Evolutionary conservation across 2,329 filamentous ascomycete species (phyloP).

Genomic region (Neurospora sp.): DNA sequence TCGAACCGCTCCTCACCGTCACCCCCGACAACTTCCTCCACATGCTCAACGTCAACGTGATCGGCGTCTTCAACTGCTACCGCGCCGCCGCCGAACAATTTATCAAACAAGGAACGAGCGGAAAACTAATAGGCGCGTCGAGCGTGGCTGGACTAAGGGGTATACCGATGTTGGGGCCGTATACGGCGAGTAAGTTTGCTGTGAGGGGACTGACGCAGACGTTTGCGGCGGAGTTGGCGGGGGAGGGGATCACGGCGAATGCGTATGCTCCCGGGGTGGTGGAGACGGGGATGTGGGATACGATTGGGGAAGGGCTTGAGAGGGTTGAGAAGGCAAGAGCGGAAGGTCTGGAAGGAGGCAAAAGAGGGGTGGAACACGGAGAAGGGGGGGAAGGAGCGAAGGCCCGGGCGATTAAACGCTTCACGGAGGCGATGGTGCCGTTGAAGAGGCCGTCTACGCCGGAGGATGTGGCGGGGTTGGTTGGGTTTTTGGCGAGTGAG

Average conservation of each 20-base stretch:
- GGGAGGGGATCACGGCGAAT: conserved; percentile 56
- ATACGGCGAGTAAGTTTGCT: conserved; percentile 56
- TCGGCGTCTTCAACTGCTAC: conserved; percentile 57
- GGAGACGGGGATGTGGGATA: conserved; percentile 58
- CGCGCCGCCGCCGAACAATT: conserved; percentile 53
- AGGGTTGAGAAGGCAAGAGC: conserved; percentile 23
- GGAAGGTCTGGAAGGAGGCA: too few species aligned
- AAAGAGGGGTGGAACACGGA: conserved; percentile 21
- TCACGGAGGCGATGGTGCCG: conserved; percentile 21
- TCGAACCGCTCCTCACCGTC: conserved; percentile 47
- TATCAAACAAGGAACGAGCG: conserved; percentile 47
- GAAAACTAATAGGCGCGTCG: conserved; percentile 43
- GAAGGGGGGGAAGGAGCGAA: conserved; percentile 13
- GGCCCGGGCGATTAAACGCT: conserved; percentile 7
- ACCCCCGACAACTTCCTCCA: conserved; percentile 43
- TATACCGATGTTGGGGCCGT: conserved; percentile 49
- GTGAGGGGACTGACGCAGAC: conserved; percentile 57
- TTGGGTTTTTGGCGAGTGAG: conserved; percentile 32
- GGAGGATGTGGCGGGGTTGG: conserved; percentile 38
- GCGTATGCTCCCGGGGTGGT: conserved; percentile 60
- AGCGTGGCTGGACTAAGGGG: conserved; percentile 49
- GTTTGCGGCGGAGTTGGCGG: conserved; percentile 56
- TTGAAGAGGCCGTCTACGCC: conserved; percentile 36
- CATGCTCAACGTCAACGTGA: conserved; percentile 57
- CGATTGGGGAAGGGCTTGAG: conserved; percentile 52